These are phyloP conservation scores for Amanita phalloides DNA, from an alignment of 768 basidiomycete genomes.

Conservation along the genomic window DNA sequence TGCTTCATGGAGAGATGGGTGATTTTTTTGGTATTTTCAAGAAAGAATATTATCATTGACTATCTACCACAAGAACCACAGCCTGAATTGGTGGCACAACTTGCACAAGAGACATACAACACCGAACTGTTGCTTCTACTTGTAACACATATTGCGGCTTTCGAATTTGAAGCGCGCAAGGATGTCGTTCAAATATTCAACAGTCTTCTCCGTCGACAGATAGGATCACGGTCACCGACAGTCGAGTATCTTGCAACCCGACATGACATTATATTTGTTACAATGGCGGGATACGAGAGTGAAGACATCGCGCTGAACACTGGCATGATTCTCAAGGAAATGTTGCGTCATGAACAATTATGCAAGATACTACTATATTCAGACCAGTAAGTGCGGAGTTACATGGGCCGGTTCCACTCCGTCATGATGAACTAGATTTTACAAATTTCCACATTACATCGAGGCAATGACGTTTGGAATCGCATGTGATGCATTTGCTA, in stretches of 20 bases:
- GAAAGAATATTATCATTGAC: conserved; percentile 3
- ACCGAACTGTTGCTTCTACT: conserved; percentile 78
- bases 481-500: conserved; percentile 95
- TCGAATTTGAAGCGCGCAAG: conserved; percentile 92
- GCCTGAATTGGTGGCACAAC: conserved; percentile 86
- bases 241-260: conserved; percentile 85
- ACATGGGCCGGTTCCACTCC: not conserved
- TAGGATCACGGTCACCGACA: conserved; percentile 90
- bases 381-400: conserved; percentile 62
- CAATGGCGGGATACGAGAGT: conserved; percentile 87
- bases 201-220: conserved; percentile 81
- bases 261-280: conserved; percentile 66
- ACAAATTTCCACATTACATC: conserved; percentile 92
- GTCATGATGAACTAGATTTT: conserved; percentile 54
- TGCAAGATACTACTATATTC: conserved; percentile 86
- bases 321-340: conserved; percentile 95
- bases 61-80: conserved; percentile 47
- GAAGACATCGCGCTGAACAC: conserved; percentile 96
- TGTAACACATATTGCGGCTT: conserved; percentile 70
- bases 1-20: conserved; percentile 88
- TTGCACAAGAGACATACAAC: conserved; percentile 92
- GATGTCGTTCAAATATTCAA: conserved; percentile 85
- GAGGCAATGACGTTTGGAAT: conserved; percentile 97
- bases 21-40: conserved; percentile 12
- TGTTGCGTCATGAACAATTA: conserved; percentile 87